Percentiles rank a stretch among this genome's conserved stretches.
These are phyloP conservation scores for Pleurotus pulmonarius DNA, from an alignment of 768 basidiomycete genomes.

Conservation along the genomic window DNA sequence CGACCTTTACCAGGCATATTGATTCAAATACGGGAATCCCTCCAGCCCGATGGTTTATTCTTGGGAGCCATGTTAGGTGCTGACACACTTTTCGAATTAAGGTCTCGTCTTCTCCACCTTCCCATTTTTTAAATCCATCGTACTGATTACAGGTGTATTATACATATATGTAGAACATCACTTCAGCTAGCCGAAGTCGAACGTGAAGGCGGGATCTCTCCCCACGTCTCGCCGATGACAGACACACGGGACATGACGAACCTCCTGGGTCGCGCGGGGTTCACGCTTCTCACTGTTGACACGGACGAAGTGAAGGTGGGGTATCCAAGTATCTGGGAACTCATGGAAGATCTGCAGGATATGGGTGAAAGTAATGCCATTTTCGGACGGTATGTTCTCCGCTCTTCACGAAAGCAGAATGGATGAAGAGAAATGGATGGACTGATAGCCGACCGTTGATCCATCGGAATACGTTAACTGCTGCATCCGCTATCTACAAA, in stretches of 20 bases:
- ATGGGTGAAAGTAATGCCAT: slow-evolving; percentile 98
- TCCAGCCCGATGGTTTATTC: slow-evolving; percentile 91
- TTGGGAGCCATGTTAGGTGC: slow-evolving; percentile 94
- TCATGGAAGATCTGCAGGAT: slow-evolving; percentile 87
- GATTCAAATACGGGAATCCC: slow-evolving; percentile 79
- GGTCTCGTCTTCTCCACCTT: slow-evolving; percentile 34
- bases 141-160: background rate
- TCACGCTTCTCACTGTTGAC: slow-evolving; percentile 91
- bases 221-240: slow-evolving; percentile 98
- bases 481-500: slow-evolving; percentile 92
- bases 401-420: too few species aligned
- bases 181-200: slow-evolving; percentile 93
- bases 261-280: slow-evolving; percentile 88
- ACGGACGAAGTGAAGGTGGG: slow-evolving; percentile 87
- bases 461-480: slow-evolving; percentile 82
- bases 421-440: too few species aligned
- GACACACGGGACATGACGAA: slow-evolving; percentile 93
- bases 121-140: background rate
- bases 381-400: slow-evolving; percentile 57
- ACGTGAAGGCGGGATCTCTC: slow-evolving; percentile 94
- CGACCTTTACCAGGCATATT: slow-evolving; percentile 54
- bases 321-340: slow-evolving; percentile 96
- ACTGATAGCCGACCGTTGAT: slow-evolving; percentile 52
- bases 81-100: slow-evolving; percentile 91
- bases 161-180: slow-evolving; percentile 60